A percentile compares a stretch with the other conserved stretches of the same genome.
These are phyloP conservation scores for Stagonosporopsis chrysanthemi DNA, from an alignment of 2,329 filamentous ascomycete species.

Conservation along the genomic window DNA sequence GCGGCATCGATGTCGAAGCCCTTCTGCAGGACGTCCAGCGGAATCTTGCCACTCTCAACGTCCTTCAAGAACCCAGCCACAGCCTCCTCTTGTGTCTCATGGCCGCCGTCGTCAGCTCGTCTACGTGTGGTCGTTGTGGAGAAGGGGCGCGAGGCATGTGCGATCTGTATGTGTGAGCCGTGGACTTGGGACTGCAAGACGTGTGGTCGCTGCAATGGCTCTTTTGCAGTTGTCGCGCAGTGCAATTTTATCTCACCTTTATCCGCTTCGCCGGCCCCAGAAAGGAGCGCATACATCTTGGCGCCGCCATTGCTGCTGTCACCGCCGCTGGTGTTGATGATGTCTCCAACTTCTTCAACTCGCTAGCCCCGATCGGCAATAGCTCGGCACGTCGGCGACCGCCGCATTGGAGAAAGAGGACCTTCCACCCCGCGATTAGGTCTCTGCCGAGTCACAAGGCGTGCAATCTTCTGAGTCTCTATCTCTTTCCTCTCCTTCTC, in stretches of 20 bases:
- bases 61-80: slow-evolving; percentile 27
- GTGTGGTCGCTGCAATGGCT: neutral
- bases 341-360: slow-evolving; percentile 32
- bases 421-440: slow-evolving; percentile 35
- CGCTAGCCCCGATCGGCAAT: slow-evolving; percentile 34
- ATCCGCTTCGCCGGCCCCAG: slow-evolving; percentile 53
- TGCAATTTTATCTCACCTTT: slow-evolving; percentile 42
- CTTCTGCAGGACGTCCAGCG: slow-evolving; percentile 37
- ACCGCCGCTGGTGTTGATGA: slow-evolving; percentile 17
- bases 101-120: slow-evolving; percentile 29
- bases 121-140: slow-evolving; percentile 36
- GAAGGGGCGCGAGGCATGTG: slow-evolving; percentile 31
- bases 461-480: neutral
- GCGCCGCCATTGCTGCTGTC: slow-evolving; percentile 53
- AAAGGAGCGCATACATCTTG: slow-evolving; percentile 54
- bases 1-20: slow-evolving; percentile 35
- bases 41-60: slow-evolving; percentile 32
- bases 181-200: neutral
- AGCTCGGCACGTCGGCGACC: slow-evolving; percentile 43
- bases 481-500: neutral
- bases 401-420: slow-evolving; percentile 27
- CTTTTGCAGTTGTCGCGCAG: neutral
- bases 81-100: slow-evolving; percentile 23
- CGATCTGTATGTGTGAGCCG: slow-evolving; percentile 38
- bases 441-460: neutral